Evolutionary conservation across 345 rosid species (phyloP), one percentile per base, ranked within the genome.

Genomic region (Eutrema heterophyllum): DNA sequence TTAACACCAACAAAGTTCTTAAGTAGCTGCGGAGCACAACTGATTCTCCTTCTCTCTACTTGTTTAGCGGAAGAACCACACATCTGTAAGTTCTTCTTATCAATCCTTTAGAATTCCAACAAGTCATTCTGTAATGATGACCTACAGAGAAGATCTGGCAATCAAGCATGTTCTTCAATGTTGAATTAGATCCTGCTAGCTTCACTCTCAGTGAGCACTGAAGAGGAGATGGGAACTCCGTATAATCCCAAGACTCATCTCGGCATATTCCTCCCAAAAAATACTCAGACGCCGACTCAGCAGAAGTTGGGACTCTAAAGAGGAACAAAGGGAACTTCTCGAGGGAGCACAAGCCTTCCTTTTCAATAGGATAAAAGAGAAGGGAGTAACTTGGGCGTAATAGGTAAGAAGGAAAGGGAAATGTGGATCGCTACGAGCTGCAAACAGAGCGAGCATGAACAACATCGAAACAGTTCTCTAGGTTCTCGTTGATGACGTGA

Each of bases 391-490:
- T 39, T 5, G 7, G 15, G 14, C 64, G 64, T 12, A 56, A 13
- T 0, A 69, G 7, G n/a, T 0, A 18, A 18, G 11, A 11, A 44
- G 64, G 64, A 13, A 56, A 56, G 0, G 55, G 35, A 7, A 69
- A 8, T 0, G 6, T 8, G 11, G 64, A 56, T 69, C 73, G 33
- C 65, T 55, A 69, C 7, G 7, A 13, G 35, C 2, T 11, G 26
- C 64, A 56, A 44, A 56, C 44, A 18, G 64, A 69, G 0, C 73
- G 64, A 16, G 18, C 54, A 13, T 68, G 73, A 56, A 68, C 35
- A 7, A 56, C 35, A 5, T 55, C 45, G 10, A 69, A 55, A 68
- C 43, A 57, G 46, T 56, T 8, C 0, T 40, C 32, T 1, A 45
- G 6, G 2, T 56, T 1, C 15, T 2, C 24, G 0, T 3, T 44